Evolutionary conservation across 2,329 filamentous ascomycete genomes (phyloP).

Genomic region (Botrytis elliptica): DNA sequence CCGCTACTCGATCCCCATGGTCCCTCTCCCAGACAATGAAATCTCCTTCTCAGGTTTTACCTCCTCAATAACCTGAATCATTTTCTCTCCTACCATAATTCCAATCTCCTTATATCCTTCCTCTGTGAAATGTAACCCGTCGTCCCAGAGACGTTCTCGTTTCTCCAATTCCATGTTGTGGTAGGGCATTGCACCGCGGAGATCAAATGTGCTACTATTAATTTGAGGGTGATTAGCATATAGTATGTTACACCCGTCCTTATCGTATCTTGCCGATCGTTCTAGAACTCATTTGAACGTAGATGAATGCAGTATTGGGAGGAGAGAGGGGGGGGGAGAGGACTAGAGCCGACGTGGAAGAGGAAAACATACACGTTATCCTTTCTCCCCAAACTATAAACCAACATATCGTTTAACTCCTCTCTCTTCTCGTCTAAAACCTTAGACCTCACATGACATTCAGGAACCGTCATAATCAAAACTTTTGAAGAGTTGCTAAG

Average conservation of each 20-base stretch:
- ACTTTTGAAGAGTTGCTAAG: constrained; percentile 52
- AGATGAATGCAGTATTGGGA: neutral
- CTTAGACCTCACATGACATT: constrained; percentile 41
- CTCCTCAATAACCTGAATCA: constrained; percentile 48
- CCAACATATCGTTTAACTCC: constrained; percentile 53
- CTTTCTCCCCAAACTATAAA: constrained; percentile 18
- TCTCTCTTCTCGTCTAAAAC: constrained; percentile 43
- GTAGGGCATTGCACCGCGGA: constrained; percentile 54
- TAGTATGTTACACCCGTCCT: neutral
- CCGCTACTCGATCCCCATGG: constrained; percentile 4
- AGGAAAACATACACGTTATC: constrained; percentile 25
- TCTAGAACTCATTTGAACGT: neutral
- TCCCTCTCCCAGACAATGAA: neutral
- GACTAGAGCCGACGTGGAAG: neutral
- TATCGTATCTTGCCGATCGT: neutral
- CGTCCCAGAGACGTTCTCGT: constrained; percentile 56
- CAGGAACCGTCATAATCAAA: constrained; percentile 62
- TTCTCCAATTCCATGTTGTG: constrained; percentile 49
- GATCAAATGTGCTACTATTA: constrained; percentile 54
- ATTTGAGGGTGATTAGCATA: neutral
- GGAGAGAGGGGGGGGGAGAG: neutral
- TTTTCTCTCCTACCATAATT: constrained; percentile 51
- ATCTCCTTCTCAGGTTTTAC: constrained; percentile 1
- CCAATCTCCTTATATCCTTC: constrained; percentile 64
- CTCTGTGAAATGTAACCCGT: constrained; percentile 58